A percentile compares a stretch with the other conserved stretches of the same genome.
Conservation (phyloP, 257 asterid genomes). For the Ilex aquifolium region DNA sequence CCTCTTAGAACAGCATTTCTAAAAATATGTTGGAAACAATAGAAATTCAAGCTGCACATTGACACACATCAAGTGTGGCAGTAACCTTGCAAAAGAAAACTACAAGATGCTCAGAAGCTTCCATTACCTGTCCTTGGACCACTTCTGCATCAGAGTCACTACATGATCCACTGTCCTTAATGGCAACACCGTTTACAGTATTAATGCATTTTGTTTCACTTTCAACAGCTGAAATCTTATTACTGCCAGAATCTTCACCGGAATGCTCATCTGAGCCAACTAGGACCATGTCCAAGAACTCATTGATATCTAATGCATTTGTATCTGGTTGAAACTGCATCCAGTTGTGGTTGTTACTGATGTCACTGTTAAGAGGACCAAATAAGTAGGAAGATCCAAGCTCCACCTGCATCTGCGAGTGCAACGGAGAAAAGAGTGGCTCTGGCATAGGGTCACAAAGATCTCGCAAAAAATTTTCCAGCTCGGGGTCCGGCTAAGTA, state of each 20-base stretch:
- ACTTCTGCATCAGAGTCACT: slow-evolving; percentile 67
- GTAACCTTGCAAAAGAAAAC: neutral
- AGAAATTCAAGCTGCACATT: neutral
- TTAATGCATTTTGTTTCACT: neutral
- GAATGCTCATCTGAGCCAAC: slow-evolving; percentile 1
- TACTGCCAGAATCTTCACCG: neutral
- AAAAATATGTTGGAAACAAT: neutral
- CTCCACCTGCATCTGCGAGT: slow-evolving; percentile 62
- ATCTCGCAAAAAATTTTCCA: slow-evolving; percentile 41
- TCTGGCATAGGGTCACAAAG: slow-evolving; percentile 29
- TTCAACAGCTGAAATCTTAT: slow-evolving; percentile 14
- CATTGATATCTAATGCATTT: slow-evolving; percentile 34
- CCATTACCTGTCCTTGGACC: slow-evolving; percentile 44
- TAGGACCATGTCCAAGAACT: neutral
- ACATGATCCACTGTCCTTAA: slow-evolving; percentile 32
- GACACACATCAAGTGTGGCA: neutral
- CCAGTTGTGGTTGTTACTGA: slow-evolving; percentile 16
- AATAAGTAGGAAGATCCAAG: slow-evolving; percentile 42
- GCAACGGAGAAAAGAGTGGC: slow-evolving; percentile 53
- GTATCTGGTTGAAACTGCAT: slow-evolving; percentile 51
- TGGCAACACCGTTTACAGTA: neutral
- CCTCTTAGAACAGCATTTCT: neutral
- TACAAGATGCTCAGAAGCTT: neutral
- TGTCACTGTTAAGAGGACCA: slow-evolving; percentile 22
- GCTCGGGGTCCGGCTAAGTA: slow-evolving; percentile 21